Conservation (phyloP, 306 rosid genomes). For the Quercus rubra region DNA sequence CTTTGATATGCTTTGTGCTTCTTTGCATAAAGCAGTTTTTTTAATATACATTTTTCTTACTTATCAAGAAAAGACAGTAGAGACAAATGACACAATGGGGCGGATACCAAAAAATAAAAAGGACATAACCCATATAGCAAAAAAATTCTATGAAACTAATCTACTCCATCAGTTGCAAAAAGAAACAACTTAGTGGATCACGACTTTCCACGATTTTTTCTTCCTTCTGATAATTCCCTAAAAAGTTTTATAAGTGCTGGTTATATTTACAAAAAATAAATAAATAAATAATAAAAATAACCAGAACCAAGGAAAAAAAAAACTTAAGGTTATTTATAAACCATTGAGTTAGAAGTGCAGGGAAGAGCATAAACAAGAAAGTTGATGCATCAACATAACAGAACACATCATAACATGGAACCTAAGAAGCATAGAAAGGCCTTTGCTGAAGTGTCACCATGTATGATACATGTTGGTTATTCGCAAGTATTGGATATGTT, state of each 20-base stretch:
- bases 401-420: neutral
- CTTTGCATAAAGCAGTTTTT: too few relatives aligned
- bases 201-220: neutral
- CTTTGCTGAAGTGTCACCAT: neutral
- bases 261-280: neutral
- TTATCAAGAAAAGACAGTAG: conserved; percentile 16
- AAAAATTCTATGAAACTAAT: neutral
- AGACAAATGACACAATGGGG: conserved; percentile 1
- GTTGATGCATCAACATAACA: neutral
- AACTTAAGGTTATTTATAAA: too few relatives aligned
- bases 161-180: neutral
- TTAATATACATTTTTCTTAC: neutral
- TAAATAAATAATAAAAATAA: neutral
- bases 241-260: neutral
- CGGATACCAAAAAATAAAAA: neutral
- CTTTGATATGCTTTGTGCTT: too few relatives aligned
- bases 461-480: neutral
- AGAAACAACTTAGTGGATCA: neutral
- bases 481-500: neutral
- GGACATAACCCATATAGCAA: neutral
- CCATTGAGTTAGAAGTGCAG: too few relatives aligned
- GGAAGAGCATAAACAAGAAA: neutral
- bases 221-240: neutral
- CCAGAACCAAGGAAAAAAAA: too few relatives aligned
- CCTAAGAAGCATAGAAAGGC: neutral